These are phyloP conservation scores for Hymenoscyphus scutula DNA, from an alignment of 2,329 filamentous ascomycete genomes.

Conservation along the genomic window DNA sequence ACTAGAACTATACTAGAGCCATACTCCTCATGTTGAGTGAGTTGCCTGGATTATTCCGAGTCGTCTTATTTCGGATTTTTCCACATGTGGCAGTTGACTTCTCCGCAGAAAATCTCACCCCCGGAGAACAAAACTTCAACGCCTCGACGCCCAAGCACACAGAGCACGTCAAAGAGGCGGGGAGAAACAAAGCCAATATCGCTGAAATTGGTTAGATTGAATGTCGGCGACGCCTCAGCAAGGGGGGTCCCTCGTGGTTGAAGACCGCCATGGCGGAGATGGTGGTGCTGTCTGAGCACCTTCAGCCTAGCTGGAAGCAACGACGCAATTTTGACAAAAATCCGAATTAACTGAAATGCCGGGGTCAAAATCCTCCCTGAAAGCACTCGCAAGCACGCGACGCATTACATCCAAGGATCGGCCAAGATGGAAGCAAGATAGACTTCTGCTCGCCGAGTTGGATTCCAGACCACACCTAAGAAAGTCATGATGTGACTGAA, in stretches of 20 bases:
- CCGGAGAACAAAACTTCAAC: not conserved
- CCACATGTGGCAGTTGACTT: not conserved
- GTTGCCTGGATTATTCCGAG: no score
- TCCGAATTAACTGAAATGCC: not conserved
- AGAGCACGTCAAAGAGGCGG: not conserved
- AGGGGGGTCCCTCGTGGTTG: conserved; percentile 1
- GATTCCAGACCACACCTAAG: not conserved
- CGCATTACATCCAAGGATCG: not conserved
- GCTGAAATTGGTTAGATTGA: not conserved
- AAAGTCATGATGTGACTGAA: conserved; percentile 1
- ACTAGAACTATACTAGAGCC: not conserved
- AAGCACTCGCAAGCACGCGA: not conserved
- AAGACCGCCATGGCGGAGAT: conserved; percentile 1
- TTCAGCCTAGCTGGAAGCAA: not conserved
- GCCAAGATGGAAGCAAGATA: not conserved
- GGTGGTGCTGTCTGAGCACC: not conserved
- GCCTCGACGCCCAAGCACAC: conserved; percentile 1
- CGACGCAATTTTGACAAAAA: conserved; percentile 2
- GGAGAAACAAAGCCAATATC: conserved; percentile 2
- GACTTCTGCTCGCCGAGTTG: not conserved
- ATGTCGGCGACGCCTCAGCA: conserved; percentile 4
- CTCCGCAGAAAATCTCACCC: not conserved
- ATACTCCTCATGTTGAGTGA: not conserved
- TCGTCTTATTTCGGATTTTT: not conserved
- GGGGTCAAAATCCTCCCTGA: not conserved